These are phyloP conservation scores for Colletotrichum paranaense DNA, from an alignment of 2,329 filamentous ascomycete genomes.

Conservation along the genomic window DNA sequence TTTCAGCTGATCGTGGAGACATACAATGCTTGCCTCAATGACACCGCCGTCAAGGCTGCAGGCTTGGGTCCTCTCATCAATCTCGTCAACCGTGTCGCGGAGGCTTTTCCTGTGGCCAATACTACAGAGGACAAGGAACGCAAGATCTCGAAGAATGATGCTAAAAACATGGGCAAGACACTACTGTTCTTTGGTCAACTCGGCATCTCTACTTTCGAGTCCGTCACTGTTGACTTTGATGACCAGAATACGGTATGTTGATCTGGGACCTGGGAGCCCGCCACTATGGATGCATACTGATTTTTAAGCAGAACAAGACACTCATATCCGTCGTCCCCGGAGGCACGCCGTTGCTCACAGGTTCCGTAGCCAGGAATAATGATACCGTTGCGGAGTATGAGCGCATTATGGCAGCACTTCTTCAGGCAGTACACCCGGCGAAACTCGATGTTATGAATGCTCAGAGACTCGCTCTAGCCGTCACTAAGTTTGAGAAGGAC, in stretches of 20 bases:
- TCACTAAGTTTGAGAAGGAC: slow-evolving; percentile 22
- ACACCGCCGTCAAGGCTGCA: slow-evolving; percentile 62
- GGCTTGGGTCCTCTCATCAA: slow-evolving; percentile 68
- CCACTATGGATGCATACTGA: slow-evolving; percentile 50
- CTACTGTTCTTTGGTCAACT: slow-evolving; percentile 58
- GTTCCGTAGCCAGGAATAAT: neutral
- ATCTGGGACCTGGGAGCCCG: neutral
- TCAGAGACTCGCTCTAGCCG: neutral
- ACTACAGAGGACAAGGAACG: slow-evolving; percentile 43
- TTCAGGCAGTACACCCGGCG: slow-evolving; percentile 19
- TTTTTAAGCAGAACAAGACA: slow-evolving; percentile 63
- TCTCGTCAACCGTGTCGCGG: slow-evolving; percentile 57
- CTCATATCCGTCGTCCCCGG: slow-evolving; percentile 15
- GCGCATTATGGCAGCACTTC: slow-evolving; percentile 2
- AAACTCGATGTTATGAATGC: slow-evolving; percentile 6
- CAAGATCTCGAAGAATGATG: slow-evolving; percentile 19
- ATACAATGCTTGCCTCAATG: slow-evolving; percentile 75
- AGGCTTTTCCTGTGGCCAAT: slow-evolving; percentile 36
- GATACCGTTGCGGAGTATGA: slow-evolving; percentile 16
- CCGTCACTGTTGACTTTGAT: slow-evolving; percentile 51
- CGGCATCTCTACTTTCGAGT: slow-evolving; percentile 52
- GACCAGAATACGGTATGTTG: slow-evolving; percentile 51
- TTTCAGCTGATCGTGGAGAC: slow-evolving; percentile 73
- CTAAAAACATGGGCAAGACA: slow-evolving; percentile 43
- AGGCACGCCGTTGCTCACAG: slow-evolving; percentile 1